Evolutionary conservation across 1,139 yeast species (phyloP), one percentile per base, ranked within the genome.

Genomic region (Kurtzmaniella quercitrusa): DNA sequence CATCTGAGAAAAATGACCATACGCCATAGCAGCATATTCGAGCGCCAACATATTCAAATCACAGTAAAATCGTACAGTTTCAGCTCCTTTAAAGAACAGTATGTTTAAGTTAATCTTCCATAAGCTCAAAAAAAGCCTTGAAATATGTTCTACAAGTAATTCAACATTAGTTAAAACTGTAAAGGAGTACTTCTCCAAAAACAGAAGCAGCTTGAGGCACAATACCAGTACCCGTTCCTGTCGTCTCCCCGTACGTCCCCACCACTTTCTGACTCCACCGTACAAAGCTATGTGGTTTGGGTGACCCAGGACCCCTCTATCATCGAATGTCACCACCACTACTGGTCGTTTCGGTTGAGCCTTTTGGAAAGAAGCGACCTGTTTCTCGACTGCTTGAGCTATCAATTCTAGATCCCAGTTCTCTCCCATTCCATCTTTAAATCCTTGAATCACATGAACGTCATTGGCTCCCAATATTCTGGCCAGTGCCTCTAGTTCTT

Each of bases 1-100:
- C 89, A 93, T 86, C 62, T 93, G 99, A 3, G 95, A 82, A 50
- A 72, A 73, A 63, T 93, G 98, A 3, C 88, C 96, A 52, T 75
- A 74, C 3, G 82, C 69, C 97, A 93, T 90, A 4, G 96, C 87
- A 0, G 85, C 77, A 46, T 82, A 70, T 33, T 83, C 73, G 8
- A 78, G 68, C 42, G 84, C 69, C 54, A 83, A 74, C 65, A 80
- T 77, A 46, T 81, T 74, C 51, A 81, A 70, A 52, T 80, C 80
- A 10, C 81, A 64, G 52, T 73, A 78, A 38, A 81, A 63, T 47
- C 64, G 66, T 27, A 77, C 54, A 7, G 45, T 39, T 25, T 21
- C 38, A 8, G 41, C 15, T 18, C 34, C 27, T 3, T 61, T 52
- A 58, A 70, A 70, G 51, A 73, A 70, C 45, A 74, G 69, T 37